phyloP scores from a whole-genome alignment of 805 yeast genomes.

The Lachancea dasiensis region DNA sequence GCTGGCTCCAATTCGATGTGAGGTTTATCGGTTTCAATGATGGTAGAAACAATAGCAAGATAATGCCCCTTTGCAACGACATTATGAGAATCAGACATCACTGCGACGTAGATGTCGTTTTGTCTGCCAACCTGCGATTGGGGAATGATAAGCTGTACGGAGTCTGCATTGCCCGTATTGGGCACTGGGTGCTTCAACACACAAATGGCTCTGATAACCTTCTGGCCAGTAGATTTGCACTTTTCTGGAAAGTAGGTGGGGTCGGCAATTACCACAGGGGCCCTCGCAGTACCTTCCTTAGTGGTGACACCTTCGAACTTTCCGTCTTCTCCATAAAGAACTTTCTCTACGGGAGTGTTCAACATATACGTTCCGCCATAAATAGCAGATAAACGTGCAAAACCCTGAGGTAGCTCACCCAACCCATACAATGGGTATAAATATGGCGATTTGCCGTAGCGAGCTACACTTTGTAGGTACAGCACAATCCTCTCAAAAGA shows the following conservation, averaged over 20 bases:
- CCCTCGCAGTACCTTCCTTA: conserved; percentile 85
- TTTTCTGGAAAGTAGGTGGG: conserved; percentile 89
- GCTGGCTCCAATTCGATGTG: conserved; percentile 92
- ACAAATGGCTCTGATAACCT: conserved; percentile 52
- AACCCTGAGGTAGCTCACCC: conserved; percentile 98
- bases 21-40: conserved; percentile 89
- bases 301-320: conserved; percentile 80
- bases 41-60: conserved; percentile 89
- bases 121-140: conserved; percentile 92
- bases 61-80: conserved; percentile 86
- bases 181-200: conserved; percentile 86
- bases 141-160: conserved; percentile 91
- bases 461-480: conserved; percentile 85
- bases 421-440: conserved; percentile 93
- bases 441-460: conserved; percentile 95
- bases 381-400: conserved; percentile 92
- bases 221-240: conserved; percentile 34
- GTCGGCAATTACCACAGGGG: conserved; percentile 92
- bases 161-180: conserved; percentile 73
- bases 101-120: conserved; percentile 91
- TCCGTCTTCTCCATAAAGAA: conserved; percentile 64
- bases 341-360: conserved; percentile 91
- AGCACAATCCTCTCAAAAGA: conserved; percentile 79
- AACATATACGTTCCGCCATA: conserved; percentile 99
- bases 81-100: conserved; percentile 81